Percentiles rank a stretch among this genome's conserved stretches.
These are phyloP conservation scores for Pythium folliculosum DNA, from an alignment of 352 stramenopile genomes.

Conservation along the genomic window DNA sequence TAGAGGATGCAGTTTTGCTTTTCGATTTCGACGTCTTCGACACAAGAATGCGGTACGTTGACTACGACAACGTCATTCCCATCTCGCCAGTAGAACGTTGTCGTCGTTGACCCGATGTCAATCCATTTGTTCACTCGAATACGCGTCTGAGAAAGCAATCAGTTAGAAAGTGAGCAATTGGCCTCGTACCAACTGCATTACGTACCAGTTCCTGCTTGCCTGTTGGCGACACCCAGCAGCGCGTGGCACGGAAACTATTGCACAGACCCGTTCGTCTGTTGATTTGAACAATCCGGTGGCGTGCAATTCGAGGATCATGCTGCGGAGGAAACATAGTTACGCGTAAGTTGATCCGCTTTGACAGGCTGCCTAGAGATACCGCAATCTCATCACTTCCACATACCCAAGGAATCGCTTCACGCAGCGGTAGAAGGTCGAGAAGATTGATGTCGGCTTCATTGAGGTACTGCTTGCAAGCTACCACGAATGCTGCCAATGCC, in stretches of 20 bases:
- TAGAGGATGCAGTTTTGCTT: slow-evolving; percentile 31
- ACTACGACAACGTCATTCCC: slow-evolving; percentile 44
- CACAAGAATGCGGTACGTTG: slow-evolving; percentile 54
- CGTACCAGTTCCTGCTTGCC: slow-evolving; percentile 30
- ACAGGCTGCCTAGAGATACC: background rate
- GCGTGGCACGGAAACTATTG: slow-evolving; percentile 26
- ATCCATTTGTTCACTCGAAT: slow-evolving; percentile 53
- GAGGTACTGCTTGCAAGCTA: slow-evolving; percentile 25
- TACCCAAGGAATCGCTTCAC: slow-evolving; percentile 47
- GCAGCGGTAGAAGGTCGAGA: slow-evolving; percentile 36
- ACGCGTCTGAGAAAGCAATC: slow-evolving; percentile 28
- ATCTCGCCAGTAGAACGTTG: slow-evolving; percentile 54
- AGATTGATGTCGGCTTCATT: slow-evolving; percentile 31
- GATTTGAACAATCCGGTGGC: slow-evolving; percentile 31
- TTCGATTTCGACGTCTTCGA: slow-evolving; percentile 47
- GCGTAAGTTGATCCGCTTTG: background rate
- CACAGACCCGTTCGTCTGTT: slow-evolving; percentile 29
- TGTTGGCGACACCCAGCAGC: slow-evolving; percentile 32
- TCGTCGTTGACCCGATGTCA: slow-evolving; percentile 46
- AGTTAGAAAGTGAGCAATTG: background rate
- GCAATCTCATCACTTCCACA: background rate
- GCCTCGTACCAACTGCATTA: background rate
- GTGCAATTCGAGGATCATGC: slow-evolving; percentile 32
- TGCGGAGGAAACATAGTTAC: background rate
- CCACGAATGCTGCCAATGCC: slow-evolving; percentile 23